phyloP scores from a whole-genome alignment of 1,284 basidiomycete species.

The Irpex sp. region DNA sequence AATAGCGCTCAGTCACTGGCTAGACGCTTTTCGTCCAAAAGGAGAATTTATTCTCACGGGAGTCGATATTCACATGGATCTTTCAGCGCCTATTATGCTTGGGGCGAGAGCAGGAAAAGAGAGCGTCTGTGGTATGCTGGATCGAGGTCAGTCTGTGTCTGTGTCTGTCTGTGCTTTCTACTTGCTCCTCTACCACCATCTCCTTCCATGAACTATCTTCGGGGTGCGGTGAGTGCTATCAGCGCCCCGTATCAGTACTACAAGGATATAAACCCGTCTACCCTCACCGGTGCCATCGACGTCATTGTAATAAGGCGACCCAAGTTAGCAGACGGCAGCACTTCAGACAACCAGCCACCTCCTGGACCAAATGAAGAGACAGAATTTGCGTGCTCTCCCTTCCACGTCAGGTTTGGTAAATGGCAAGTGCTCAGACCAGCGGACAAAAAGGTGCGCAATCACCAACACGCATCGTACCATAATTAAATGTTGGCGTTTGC shows the following conservation, averaged over 20 bases:
- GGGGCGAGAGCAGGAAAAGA: neutral
- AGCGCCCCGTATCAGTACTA: conserved; percentile 83
- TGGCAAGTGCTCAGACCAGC: conserved; percentile 92
- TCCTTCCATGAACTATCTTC: conserved; percentile 70
- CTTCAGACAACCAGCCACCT: conserved; percentile 19
- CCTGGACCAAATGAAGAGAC: conserved; percentile 48
- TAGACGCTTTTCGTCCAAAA: neutral
- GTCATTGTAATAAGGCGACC: conserved; percentile 88
- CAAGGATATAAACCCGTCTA: conserved; percentile 87
- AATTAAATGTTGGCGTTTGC: neutral
- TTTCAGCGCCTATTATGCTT: neutral
- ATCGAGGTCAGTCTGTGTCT: neutral
- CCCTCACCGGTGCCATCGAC: conserved; percentile 94
- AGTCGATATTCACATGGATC: conserved; percentile 1
- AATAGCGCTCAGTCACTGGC: neutral
- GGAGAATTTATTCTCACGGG: neutral
- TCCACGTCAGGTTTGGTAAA: conserved; percentile 98
- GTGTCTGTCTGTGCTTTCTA: neutral
- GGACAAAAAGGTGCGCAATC: conserved; percentile 80
- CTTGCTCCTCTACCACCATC: neutral
- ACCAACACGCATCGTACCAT: neutral
- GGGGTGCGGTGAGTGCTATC: conserved; percentile 77
- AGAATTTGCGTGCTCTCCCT: conserved; percentile 90
- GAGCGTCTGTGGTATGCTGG: no score
- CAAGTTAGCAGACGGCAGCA: conserved; percentile 15